Base-by-base conservation (phyloP, 306 rosid genomes). In the Comarum palustre region DNA sequence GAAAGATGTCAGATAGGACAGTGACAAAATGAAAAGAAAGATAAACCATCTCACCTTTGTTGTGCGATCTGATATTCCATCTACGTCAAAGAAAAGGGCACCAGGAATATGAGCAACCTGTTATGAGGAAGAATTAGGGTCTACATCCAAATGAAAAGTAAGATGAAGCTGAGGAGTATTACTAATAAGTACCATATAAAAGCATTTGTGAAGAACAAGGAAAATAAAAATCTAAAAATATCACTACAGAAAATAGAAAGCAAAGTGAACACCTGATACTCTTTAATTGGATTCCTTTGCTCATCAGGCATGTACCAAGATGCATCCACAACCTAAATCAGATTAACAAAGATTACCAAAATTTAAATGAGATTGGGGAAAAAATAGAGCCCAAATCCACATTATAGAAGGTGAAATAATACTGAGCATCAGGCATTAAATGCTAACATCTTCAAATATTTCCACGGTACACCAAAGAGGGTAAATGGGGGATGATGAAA, bases 251-350 rank as follows among this genome's bases (percentile, higher is more conserved):
- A 47, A 52, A 59, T 17, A 25, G 38, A 57, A 68, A 73, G 54
- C 42, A 54, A 20, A 38, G 25, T 32, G 45, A 31, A 13, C 63
- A 95, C 99, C 97, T 90, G 99, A 82, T 91, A 95, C 75, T 95
- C 99, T 84, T 95, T 97, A 81, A 90, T 84, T 34, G 99, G 97
- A 77, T 91, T 91, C 79, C 99, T 83, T 81, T 88, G 97, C 81
- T 95, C 99, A 81, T 88, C 93, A 3, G 99, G 99, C 97, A 95
- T 91, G 89, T 95, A 95, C 99, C 99, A 95, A 6, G 99, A 95
- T 32, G 99, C 97, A 86, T 95, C 99, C 84, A 95, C 67, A 51
- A 95, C 93, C 99, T 95, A 79, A 74, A 68, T 24, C 32, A 62
- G 66, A 78, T 67, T 48, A 54, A 41, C 63, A 57, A 72, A 32